A percentile compares a stretch with the other conserved stretches of the same genome.
Evolutionary conservation across 768 basidiomycete genomes (phyloP).

Genomic region (Glaciozyma antarctica): DNA sequence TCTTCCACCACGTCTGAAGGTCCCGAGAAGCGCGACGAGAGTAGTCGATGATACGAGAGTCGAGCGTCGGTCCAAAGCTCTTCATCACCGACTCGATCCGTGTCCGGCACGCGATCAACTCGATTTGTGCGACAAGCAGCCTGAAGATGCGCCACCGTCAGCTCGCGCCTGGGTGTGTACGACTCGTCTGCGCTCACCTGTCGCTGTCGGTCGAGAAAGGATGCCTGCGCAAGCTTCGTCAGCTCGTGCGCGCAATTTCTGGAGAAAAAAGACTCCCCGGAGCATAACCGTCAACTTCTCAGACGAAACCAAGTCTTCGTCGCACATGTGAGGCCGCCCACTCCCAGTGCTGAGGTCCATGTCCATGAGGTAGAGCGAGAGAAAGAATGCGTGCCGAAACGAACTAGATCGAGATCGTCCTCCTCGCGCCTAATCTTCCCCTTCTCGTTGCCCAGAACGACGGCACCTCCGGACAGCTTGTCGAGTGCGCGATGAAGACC

Average conservation of each 20-base stretch:
- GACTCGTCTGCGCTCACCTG: neutral
- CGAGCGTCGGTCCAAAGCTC: neutral
- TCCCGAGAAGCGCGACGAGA: neutral
- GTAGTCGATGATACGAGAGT: neutral
- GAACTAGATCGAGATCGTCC: slow-evolving; percentile 80
- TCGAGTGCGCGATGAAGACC: slow-evolving; percentile 86
- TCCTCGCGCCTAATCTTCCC: slow-evolving; percentile 54
- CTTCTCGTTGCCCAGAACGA: slow-evolving; percentile 49
- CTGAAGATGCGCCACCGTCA: too few relatives aligned
- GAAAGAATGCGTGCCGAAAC: slow-evolving; percentile 90
- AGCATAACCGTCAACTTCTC: slow-evolving; percentile 9
- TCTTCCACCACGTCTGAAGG: neutral
- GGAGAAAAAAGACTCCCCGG: neutral
- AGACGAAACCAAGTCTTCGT: slow-evolving; percentile 12
- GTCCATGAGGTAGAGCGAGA: slow-evolving; percentile 92
- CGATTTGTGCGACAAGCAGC: neutral
- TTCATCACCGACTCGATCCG: neutral
- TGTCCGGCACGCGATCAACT: neutral
- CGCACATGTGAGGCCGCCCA: neutral
- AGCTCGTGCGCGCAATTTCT: neutral
- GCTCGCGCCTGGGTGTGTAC: too few relatives aligned
- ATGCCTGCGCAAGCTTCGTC: neutral
- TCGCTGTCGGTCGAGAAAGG: slow-evolving; percentile 5
- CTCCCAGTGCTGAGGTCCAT: slow-evolving; percentile 50
- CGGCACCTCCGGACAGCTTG: slow-evolving; percentile 47